Percentiles rank a stretch among this genome's conserved stretches.
Evolutionary conservation across 495 filamentous ascomycete genomes (phyloP).

Genomic region (Poronia punctata): DNA sequence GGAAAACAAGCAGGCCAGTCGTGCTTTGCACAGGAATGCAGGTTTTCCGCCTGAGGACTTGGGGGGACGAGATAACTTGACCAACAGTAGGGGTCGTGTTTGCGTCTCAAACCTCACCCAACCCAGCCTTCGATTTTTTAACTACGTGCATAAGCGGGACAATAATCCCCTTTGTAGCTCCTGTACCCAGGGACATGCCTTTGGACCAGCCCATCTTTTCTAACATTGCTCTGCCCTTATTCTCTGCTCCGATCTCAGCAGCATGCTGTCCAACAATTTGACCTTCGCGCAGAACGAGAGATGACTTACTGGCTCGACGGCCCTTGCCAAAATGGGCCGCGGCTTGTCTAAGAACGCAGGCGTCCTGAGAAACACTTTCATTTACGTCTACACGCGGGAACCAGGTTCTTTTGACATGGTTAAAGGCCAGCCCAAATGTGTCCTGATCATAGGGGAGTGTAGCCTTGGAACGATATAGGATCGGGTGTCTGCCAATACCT

Average conservation of each 20-base stretch:
- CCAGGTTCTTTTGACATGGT: slow-evolving; percentile 35
- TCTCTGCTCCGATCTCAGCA: slow-evolving; percentile 75
- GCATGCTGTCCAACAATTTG: slow-evolving; percentile 81
- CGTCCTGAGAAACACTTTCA: slow-evolving; percentile 26
- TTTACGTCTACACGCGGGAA: slow-evolving; percentile 41
- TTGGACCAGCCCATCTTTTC: slow-evolving; percentile 97
- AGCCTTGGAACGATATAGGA: slow-evolving; percentile 64
- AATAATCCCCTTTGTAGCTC: slow-evolving; percentile 81
- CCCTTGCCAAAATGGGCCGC: slow-evolving; percentile 13
- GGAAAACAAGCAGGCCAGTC: too few species aligned
- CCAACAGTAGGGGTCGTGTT: too few species aligned
- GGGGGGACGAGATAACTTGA: too few species aligned
- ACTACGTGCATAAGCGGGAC: slow-evolving; percentile 82
- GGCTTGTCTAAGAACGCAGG: slow-evolving; percentile 14
- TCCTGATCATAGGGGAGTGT: slow-evolving; percentile 49
- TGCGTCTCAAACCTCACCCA: slow-evolving; percentile 66
- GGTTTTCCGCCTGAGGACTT: too few species aligned
- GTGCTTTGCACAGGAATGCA: too few species aligned
- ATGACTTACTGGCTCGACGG: slow-evolving; percentile 23
- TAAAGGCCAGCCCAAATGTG: slow-evolving; percentile 35
- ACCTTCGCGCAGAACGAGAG: slow-evolving; percentile 68
- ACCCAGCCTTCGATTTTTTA: slow-evolving; percentile 74
- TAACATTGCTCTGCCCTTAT: slow-evolving; percentile 79
- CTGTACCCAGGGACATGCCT: slow-evolving; percentile 77
- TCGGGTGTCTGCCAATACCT: slow-evolving; percentile 64